These are phyloP conservation scores for Haplosporangium gracile DNA, from an alignment of 192 early-diverging fungal genomes.

Conservation along the genomic window DNA sequence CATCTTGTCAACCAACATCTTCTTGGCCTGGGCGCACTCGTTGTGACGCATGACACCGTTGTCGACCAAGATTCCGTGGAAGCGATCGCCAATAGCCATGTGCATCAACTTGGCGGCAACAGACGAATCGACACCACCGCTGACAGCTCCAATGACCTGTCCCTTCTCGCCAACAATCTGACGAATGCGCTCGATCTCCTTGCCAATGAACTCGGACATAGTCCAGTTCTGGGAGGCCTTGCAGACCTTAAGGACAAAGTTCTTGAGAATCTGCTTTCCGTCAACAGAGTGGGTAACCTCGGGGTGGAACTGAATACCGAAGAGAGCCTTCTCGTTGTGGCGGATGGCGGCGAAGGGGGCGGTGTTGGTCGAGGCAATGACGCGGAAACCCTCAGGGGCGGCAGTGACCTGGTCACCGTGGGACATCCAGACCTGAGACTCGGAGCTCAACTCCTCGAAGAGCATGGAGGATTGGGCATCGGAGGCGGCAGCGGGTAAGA, in stretches of 20 bases:
- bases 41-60: conserved; percentile 99
- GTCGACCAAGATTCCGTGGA: conserved; percentile 98
- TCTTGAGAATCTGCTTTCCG: conserved; percentile 86
- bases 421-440: conserved; percentile 93
- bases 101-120: conserved; percentile 98
- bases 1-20: conserved; percentile 88
- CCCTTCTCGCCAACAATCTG: conserved; percentile 90
- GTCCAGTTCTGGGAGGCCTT: conserved; percentile 90
- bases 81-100: conserved; percentile 97
- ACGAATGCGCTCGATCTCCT: conserved; percentile 96
- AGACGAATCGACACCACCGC: conserved; percentile 96
- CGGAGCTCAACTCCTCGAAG: conserved; percentile 39
- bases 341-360: conserved; percentile 93
- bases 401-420: conserved; percentile 95
- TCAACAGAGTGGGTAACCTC: conserved; percentile 97
- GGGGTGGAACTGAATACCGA: conserved; percentile 99
- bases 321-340: conserved; percentile 84
- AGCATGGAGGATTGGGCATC: conserved; percentile 43
- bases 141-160: conserved; percentile 97
- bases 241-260: conserved; percentile 96
- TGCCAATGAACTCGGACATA: conserved; percentile 96
- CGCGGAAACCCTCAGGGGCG: conserved; percentile 84
- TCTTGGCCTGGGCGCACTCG: conserved; percentile 90
- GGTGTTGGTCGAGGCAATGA: conserved; percentile 89
- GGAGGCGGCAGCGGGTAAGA: conserved; percentile 57